Evolutionary conservation across 2,329 filamentous ascomycete species (phyloP).

Genomic region (Fusarium nelsonii): DNA sequence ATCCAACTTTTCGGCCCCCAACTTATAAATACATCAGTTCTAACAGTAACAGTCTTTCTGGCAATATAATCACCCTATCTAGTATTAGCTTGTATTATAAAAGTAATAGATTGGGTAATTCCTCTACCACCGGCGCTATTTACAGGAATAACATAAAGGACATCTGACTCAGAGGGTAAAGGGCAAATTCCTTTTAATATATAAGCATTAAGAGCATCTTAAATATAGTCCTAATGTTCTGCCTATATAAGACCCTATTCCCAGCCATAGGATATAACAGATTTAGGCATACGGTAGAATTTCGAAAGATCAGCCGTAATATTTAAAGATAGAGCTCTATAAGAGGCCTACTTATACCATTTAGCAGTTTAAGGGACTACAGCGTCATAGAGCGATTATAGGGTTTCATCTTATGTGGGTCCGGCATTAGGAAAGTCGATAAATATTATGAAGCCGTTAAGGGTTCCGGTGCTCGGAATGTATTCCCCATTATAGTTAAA

Average conservation of each 20-base stretch:
- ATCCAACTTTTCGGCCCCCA: slow-evolving; percentile 49
- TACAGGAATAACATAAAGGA: slow-evolving; percentile 39
- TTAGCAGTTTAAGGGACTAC: slow-evolving; percentile 32
- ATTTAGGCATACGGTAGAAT: slow-evolving; percentile 47
- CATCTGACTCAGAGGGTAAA: slow-evolving; percentile 24
- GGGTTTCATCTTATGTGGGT: slow-evolving; percentile 39
- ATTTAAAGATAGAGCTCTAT: slow-evolving; percentile 37
- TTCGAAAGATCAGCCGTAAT: slow-evolving; percentile 40
- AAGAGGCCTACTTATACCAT: slow-evolving; percentile 48
- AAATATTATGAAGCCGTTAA: slow-evolving; percentile 53
- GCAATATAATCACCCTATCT: slow-evolving; percentile 2
- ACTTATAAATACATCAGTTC: slow-evolving; percentile 48
- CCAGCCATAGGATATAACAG: slow-evolving; percentile 47
- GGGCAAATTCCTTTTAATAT: slow-evolving; percentile 4
- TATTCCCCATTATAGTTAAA: slow-evolving; percentile 42
- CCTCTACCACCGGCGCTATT: slow-evolving; percentile 4
- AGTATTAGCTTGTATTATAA: neutral
- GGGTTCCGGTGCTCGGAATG: slow-evolving; percentile 50
- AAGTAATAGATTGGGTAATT: slow-evolving; percentile 21
- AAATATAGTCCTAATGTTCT: slow-evolving; percentile 31
- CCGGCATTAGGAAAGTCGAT: slow-evolving; percentile 53
- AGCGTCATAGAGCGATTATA: slow-evolving; percentile 41
- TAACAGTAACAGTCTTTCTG: slow-evolving; percentile 50
- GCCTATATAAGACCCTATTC: slow-evolving; percentile 17
- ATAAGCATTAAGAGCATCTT: slow-evolving; percentile 39